These are phyloP conservation scores for Pyrenochaeta sp. DNA, from an alignment of 2,329 filamentous ascomycete genomes.

Conservation along the genomic window DNA sequence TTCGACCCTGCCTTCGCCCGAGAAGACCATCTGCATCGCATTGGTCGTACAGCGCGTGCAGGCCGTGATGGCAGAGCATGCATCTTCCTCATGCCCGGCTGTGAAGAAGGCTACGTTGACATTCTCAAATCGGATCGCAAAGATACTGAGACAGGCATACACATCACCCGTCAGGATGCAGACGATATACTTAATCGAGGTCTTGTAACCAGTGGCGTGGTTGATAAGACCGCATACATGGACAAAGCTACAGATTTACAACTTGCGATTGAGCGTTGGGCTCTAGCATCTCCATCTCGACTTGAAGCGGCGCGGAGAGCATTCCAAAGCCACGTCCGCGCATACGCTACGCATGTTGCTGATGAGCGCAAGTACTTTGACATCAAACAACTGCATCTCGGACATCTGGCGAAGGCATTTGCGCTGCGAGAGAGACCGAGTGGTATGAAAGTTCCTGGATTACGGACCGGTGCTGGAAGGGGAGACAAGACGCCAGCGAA, in stretches of 20 bases:
- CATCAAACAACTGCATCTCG: constrained; percentile 88
- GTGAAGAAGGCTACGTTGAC: constrained; percentile 89
- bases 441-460: constrained; percentile 69
- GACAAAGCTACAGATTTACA: constrained; percentile 73
- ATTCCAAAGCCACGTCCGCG: constrained; percentile 90
- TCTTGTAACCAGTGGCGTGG: constrained; percentile 56
- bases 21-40: constrained; percentile 92
- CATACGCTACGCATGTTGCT: constrained; percentile 92
- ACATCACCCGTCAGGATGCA: constrained; percentile 66
- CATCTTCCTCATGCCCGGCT: constrained; percentile 89
- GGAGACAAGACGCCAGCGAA: constrained; percentile 47
- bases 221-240: constrained; percentile 66
- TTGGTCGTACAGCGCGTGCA: constrained; percentile 92
- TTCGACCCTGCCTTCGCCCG: constrained; percentile 95
- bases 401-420: constrained; percentile 93
- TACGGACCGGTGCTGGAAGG: constrained; percentile 56
- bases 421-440: constrained; percentile 87
- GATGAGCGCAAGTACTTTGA: constrained; percentile 89
- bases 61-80: constrained; percentile 86
- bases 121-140: constrained; percentile 77
- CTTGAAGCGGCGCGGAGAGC: constrained; percentile 84
- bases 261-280: constrained; percentile 72
- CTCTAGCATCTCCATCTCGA: constrained; percentile 69
- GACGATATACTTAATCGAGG: constrained; percentile 74
- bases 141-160: constrained; percentile 65